These are phyloP conservation scores for Parietaria judaica DNA, from an alignment of 306 rosid genomes.

Conservation along the genomic window DNA sequence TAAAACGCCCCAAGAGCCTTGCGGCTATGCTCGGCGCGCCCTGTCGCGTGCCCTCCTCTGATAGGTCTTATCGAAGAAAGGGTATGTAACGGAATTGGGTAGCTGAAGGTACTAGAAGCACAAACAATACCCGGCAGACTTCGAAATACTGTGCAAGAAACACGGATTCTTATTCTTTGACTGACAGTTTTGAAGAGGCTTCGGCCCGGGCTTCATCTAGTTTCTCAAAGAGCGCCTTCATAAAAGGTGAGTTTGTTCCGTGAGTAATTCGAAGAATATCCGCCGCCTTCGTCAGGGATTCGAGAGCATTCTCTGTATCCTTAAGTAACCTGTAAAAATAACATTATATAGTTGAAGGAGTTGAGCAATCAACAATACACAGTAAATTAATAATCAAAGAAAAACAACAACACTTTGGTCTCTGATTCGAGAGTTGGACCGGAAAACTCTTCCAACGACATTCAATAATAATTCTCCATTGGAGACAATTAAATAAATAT, in stretches of 20 bases:
- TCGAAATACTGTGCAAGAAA: not conserved
- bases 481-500: too few species aligned
- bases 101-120: too few species aligned
- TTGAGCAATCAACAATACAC: not conserved
- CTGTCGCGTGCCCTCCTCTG: too few species aligned
- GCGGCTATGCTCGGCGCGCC: too few species aligned
- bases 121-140: too few species aligned
- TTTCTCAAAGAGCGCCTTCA: slow-evolving; percentile 59
- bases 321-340: slow-evolving; percentile 52
- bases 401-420: not conserved
- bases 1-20: too few species aligned
- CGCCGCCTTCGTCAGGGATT: slow-evolving; percentile 54
- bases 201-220: slow-evolving; percentile 91
- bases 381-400: not conserved
- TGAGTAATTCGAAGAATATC: slow-evolving; percentile 72
- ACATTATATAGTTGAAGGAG: not conserved
- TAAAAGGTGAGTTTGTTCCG: slow-evolving; percentile 61
- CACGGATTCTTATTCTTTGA: slow-evolving; percentile 13
- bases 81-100: too few species aligned
- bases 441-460: too few species aligned
- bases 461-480: too few species aligned
- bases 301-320: slow-evolving; percentile 52
- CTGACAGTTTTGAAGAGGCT: slow-evolving; percentile 53
- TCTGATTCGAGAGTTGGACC: too few species aligned
- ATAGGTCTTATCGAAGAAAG: too few species aligned